phyloP scores from a whole-genome alignment of 495 filamentous ascomycete species.

The Tetracladium marchalianum region DNA sequence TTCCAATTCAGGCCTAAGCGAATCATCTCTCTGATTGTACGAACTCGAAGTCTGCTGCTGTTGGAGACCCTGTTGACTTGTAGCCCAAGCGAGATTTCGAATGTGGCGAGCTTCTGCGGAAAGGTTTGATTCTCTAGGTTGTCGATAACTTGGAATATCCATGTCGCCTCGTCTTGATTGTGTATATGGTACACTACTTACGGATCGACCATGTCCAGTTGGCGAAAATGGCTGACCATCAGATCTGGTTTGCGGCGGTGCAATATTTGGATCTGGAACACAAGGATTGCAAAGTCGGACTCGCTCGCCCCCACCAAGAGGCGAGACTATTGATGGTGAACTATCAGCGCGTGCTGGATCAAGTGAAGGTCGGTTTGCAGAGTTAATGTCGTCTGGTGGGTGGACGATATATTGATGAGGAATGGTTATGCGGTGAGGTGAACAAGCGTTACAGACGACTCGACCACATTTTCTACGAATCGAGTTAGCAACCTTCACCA shows the following conservation, averaged over 20 bases:
- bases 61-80: neutral
- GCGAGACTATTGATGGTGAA: conserved; percentile 18
- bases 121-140: conserved; percentile 4
- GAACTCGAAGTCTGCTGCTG: neutral
- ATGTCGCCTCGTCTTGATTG: conserved; percentile 20
- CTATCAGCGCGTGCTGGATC: conserved; percentile 21
- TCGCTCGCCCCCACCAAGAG: conserved; percentile 61
- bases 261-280: conserved; percentile 81
- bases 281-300: conserved; percentile 92
- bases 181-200: neutral
- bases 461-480: conserved; percentile 74
- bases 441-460: conserved; percentile 86
- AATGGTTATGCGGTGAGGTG: conserved; percentile 91
- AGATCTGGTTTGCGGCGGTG: conserved; percentile 34
- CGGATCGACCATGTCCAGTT: conserved; percentile 10
- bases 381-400: conserved; percentile 43
- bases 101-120: neutral
- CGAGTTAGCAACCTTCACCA: conserved; percentile 8
- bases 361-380: neutral
- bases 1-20: conserved; percentile 1
- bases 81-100: neutral
- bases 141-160: conserved; percentile 16
- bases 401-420: conserved; percentile 88
- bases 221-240: neutral
- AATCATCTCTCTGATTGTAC: neutral